These are phyloP conservation scores for Paramecium primaurelia DNA, from an alignment of 73 alveolate genomes.

Conservation along the genomic window DNA sequence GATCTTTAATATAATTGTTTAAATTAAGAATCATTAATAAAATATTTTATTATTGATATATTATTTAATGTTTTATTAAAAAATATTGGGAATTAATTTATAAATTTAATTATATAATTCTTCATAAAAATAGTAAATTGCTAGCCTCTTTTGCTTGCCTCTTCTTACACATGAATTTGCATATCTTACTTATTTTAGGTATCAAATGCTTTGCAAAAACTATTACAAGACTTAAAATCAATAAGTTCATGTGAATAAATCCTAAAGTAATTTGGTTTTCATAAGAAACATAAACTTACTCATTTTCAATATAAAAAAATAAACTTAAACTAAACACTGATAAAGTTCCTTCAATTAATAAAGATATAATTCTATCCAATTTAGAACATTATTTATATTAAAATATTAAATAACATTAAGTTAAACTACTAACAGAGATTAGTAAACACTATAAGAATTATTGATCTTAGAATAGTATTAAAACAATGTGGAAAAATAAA, in stretches of 20 bases:
- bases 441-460: neutral
- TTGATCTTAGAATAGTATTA: neutral
- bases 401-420: neutral
- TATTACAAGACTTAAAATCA: neutral
- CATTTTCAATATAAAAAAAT: neutral
- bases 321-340: neutral
- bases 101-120: no score
- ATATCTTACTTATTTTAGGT: neutral
- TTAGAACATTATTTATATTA: neutral
- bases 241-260: neutral
- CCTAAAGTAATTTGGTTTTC: neutral
- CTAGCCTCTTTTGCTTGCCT: neutral
- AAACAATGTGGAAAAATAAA: neutral
- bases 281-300: neutral
- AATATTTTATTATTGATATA: no score
- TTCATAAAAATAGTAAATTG: neutral
- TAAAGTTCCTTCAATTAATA: neutral
- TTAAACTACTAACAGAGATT: neutral
- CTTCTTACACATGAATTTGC: no score
- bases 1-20: no score
- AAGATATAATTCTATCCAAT: neutral
- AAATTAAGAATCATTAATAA: neutral
- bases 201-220: neutral
- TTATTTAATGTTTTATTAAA: no score
- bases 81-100: no score